phyloP scores from a whole-genome alignment of 768 basidiomycete genomes.

The Rhodotorula paludigena region DNA sequence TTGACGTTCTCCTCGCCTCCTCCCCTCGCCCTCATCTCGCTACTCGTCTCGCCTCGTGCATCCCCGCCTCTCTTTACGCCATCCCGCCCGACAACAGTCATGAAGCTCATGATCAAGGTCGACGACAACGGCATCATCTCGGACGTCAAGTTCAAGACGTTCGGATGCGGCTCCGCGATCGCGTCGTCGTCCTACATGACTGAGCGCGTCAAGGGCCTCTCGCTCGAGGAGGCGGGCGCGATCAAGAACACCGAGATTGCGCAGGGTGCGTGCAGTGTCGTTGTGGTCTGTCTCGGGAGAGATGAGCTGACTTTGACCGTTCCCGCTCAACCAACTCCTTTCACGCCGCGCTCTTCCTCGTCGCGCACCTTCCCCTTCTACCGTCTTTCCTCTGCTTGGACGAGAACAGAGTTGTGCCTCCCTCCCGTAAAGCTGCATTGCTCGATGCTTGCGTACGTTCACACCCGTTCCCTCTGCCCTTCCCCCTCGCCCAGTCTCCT shows the following conservation, averaged over 20 bases:
- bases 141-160: slow-evolving; percentile 99
- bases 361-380: too few relatives aligned
- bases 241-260: slow-evolving; percentile 99
- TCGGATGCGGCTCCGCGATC: slow-evolving; percentile 97
- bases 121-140: slow-evolving; percentile 90
- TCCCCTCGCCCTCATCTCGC: too few relatives aligned
- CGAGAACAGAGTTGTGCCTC: slow-evolving; percentile 4
- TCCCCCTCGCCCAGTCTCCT: neutral
- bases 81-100: slow-evolving; percentile 54
- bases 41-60: slow-evolving; percentile 1
- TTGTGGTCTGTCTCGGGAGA: too few relatives aligned
- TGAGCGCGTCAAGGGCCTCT: slow-evolving; percentile 91
- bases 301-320: too few relatives aligned
- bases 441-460: slow-evolving; percentile 36
- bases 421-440: slow-evolving; percentile 43
- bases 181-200: slow-evolving; percentile 98
- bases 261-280: slow-evolving; percentile 85
- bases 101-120: slow-evolving; percentile 98
- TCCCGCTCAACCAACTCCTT: too few relatives aligned
- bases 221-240: slow-evolving; percentile 85
- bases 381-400: too few relatives aligned
- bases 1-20: neutral
- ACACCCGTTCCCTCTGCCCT: neutral
- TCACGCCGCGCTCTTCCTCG: too few relatives aligned
- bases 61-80: neutral